These are phyloP conservation scores for Gastrolobium bilobum DNA, from an alignment of 306 rosid genomes.

Conservation along the genomic window DNA sequence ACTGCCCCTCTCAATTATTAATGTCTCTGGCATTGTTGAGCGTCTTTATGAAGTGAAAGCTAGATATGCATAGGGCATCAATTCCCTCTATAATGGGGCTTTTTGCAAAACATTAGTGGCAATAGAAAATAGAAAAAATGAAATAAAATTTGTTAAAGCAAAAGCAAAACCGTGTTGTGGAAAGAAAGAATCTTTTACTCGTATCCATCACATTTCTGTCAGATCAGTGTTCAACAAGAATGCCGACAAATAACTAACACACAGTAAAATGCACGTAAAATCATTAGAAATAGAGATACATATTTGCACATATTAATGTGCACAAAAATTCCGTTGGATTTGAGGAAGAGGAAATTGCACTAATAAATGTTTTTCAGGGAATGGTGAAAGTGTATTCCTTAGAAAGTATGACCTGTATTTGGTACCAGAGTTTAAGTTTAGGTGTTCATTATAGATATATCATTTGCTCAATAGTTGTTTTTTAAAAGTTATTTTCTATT, in stretches of 20 bases:
- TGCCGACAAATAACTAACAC: conserved; percentile 32
- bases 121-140: not conserved
- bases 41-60: conserved; percentile 21
- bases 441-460: too few relatives aligned
- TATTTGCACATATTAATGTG: too few relatives aligned
- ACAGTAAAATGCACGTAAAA: not conserved
- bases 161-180: not conserved
- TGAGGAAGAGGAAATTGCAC: too few relatives aligned
- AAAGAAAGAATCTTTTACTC: conserved; percentile 24
- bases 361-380: too few relatives aligned
- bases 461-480: too few relatives aligned
- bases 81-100: not conserved
- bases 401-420: too few relatives aligned
- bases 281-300: not conserved
- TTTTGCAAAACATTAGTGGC: not conserved
- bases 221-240: not conserved
- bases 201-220: not conserved
- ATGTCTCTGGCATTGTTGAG: not conserved
- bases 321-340: too few relatives aligned
- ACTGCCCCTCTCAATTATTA: conserved; percentile 14
- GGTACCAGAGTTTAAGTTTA: too few relatives aligned
- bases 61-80: not conserved
- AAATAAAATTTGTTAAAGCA: not conserved
- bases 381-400: too few relatives aligned
- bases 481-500: too few relatives aligned